Base-by-base conservation (phyloP, 1,139 yeast species). In the Geotrichum aggregatum region DNA sequence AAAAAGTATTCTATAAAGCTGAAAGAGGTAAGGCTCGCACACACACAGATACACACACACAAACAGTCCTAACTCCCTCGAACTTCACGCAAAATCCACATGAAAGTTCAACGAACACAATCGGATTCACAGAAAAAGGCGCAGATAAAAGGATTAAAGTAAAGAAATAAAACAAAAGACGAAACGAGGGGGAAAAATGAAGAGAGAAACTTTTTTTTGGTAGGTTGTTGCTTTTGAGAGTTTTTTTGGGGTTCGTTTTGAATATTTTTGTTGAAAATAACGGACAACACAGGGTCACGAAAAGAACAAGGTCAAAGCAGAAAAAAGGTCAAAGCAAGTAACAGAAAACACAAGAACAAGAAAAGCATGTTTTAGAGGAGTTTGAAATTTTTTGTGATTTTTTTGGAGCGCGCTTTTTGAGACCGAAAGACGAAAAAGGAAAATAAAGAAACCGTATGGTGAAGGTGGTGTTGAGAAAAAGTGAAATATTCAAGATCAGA, bases 151-250 rank as follows among this genome's bases (percentile, higher is more conserved):
- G 28, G 8, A 24, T 5, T 8, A 24, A 51, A n/a, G 40, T 36
- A 35, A 7, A 13, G 21, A 7, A 16, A 42, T 35, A 42, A 34
- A 21, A 40, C 30, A 35, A 44, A 30, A 13, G n/a, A 22, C 19
- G 36, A 42, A 54, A 33, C 40, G 47, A 35, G 30, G 28, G 21
- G n/a, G 46, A 43, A 28, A 14, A 44, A 36, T 45, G 33, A 28
- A 22, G 18, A 18, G n/a, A 45, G 6, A 24, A 24, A 49, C 31
- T 13, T 19, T 31, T 40, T 24, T 48, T 44, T 24, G 14, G 28
- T 6, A 30, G 39, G 19, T 8, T 38, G 18, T n/a, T 38, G 18
- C 11, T 38, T 38, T 38, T 19, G 18, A 28, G 28, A n/a, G 16
- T 21, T 38, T 19, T 33, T 33, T 33, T 33, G 35, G 16, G 4